Evolutionary conservation across 1,284 basidiomycete species (phyloP).

Genomic region (Tilletia horrida): DNA sequence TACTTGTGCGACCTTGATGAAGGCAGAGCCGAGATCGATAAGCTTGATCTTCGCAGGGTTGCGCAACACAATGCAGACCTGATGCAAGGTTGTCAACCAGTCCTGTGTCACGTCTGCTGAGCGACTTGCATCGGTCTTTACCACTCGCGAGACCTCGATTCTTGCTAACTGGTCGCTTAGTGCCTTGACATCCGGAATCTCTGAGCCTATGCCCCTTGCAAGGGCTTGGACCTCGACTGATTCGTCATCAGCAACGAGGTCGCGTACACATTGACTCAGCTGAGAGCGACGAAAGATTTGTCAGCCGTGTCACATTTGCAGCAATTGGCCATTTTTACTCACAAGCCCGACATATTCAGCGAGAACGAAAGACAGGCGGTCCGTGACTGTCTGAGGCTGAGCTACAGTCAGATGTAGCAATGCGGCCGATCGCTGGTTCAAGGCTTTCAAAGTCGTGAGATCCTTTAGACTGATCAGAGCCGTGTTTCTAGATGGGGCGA

Average conservation of each 20-base stretch:
- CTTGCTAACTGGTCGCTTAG: constrained; percentile 9
- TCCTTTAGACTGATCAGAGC: constrained; percentile 9
- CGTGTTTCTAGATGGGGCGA: background rate
- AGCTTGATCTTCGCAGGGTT: constrained; percentile 18
- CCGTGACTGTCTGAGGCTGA: constrained; percentile 27
- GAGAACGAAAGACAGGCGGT: constrained; percentile 15
- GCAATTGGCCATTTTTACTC: constrained; percentile 7
- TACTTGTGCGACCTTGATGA: constrained; percentile 37
- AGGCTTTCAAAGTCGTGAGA: constrained; percentile 27
- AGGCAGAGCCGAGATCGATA: constrained; percentile 20
- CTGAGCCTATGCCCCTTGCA: constrained; percentile 10
- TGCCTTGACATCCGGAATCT: constrained; percentile 13
- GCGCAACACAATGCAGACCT: constrained; percentile 17
- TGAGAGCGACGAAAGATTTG: background rate
- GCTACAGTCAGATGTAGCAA: constrained; percentile 28
- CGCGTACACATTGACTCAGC: constrained; percentile 18
- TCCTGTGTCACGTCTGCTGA: constrained; percentile 7
- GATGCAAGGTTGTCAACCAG: constrained; percentile 16
- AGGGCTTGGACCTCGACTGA: constrained; percentile 12
- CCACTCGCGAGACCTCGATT: background rate
- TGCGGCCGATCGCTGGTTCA: constrained; percentile 29
- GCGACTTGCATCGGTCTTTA: background rate
- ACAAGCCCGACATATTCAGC: constrained; percentile 19
- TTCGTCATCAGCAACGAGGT: constrained; percentile 7
- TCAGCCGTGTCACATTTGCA: background rate